Evolutionary conservation across 2,329 filamentous ascomycete genomes (phyloP).

Genomic region (Fusarium dlaminii): DNA sequence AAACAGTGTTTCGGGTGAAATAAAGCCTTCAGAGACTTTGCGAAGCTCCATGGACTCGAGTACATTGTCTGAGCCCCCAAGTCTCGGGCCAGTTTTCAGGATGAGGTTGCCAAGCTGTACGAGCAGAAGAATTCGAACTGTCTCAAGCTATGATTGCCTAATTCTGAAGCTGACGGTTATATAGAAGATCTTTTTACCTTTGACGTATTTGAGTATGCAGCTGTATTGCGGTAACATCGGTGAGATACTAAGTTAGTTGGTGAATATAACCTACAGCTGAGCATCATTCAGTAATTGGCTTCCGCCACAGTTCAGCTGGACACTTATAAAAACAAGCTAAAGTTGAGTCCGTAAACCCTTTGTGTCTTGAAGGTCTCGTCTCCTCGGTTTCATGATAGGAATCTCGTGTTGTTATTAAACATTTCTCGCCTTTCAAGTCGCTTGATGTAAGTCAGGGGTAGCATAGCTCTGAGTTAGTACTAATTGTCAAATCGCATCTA

Average conservation of each 20-base stretch:
- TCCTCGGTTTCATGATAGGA: background rate
- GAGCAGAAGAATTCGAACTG: slow-evolving; percentile 2
- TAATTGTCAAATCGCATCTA: slow-evolving; percentile 15
- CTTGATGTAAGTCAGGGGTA: slow-evolving; percentile 4
- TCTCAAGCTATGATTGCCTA: slow-evolving; percentile 21
- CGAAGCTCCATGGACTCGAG: background rate
- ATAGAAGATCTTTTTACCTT: background rate
- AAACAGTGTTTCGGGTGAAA: slow-evolving; percentile 7
- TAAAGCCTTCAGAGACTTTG: background rate
- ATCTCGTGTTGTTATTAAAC: background rate
- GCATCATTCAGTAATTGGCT: background rate
- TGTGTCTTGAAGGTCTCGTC: background rate
- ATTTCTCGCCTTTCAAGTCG: background rate
- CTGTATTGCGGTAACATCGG: background rate
- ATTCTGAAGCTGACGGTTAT: background rate
- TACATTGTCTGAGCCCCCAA: background rate
- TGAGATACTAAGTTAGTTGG: background rate
- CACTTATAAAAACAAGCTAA: background rate
- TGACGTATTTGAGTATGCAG: background rate
- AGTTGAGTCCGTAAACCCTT: background rate
- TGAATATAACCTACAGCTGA: background rate
- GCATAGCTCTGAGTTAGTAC: background rate
- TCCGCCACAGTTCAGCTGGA: background rate
- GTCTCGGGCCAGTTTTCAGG: slow-evolving; percentile 16
- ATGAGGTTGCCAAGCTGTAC: slow-evolving; percentile 10